Percentiles rank a stretch among this genome's conserved stretches.
Conservation (phyloP, 257 asterid genomes). For the Penstemon eatonii region DNA sequence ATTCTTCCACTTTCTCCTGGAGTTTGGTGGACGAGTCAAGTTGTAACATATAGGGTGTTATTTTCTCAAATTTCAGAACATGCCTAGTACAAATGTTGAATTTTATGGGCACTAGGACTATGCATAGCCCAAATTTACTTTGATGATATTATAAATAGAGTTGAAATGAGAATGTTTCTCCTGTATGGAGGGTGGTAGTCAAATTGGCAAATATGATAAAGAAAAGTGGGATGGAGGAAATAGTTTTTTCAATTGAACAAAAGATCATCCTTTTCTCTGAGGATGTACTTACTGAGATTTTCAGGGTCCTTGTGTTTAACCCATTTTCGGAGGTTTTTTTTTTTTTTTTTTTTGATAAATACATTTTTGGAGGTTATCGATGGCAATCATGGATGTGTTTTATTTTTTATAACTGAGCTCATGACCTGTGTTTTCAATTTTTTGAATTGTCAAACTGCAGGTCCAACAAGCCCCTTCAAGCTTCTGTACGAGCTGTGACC, state of each 20-base stretch:
- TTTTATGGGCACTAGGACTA: not conserved
- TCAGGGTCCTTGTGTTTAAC: not conserved
- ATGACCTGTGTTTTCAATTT: conserved; percentile 20
- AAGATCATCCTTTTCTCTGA: not conserved
- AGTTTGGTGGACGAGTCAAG: not conserved
- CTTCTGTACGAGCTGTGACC: conserved; percentile 92
- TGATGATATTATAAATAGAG: not conserved
- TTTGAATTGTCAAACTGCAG: conserved; percentile 45
- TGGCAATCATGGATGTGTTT: conserved; percentile 6
- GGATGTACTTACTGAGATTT: not conserved
- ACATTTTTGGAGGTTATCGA: conserved; percentile 10
- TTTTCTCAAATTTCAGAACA: not conserved
- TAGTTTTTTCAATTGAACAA: conserved; percentile 10
- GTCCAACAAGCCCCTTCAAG: conserved; percentile 98
- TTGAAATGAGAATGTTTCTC: not conserved
- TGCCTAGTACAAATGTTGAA: conserved; percentile 3
- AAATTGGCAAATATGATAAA: not conserved
- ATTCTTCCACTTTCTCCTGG: not conserved
- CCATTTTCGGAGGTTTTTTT: not conserved
- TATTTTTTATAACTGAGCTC: not conserved
- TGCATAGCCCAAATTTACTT: not conserved
- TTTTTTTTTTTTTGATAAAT: too few relatives aligned
- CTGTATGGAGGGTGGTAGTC: conserved; percentile 1
- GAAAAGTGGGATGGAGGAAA: conserved; percentile 8
- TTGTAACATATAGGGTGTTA: not conserved